Evolutionary conservation across 495 filamentous ascomycete genomes (phyloP), one percentile per base, ranked within the genome.

Genomic region (Aspergillus egyptiacus): DNA sequence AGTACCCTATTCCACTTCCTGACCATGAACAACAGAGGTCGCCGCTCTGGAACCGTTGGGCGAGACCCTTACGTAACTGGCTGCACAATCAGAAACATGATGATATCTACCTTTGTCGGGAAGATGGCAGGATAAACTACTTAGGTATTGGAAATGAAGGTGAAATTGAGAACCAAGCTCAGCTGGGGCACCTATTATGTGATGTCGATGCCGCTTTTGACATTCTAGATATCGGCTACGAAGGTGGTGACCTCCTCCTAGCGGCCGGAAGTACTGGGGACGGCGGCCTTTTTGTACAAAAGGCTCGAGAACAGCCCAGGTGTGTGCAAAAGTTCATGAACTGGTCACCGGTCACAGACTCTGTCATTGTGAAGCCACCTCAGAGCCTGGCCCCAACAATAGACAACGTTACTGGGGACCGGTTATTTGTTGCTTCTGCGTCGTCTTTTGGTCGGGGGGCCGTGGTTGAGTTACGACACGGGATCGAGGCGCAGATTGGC

Each of bases 291-390:
- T 94, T 85, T 72, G 69, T 80, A 53, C 83, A 87, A 63, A 68
- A 80, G 63, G 68, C 68, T 31, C 60, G 76, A 41, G 63, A 73
- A 32, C 63, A 71, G 30, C 72, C 73, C 17, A 67, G 72, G 55
- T 74, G 66, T 63, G 60, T 79, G 23, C 76, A 82, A 44, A 72
- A 70, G n/a, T 79, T 88, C 34, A 76, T 83, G 24, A 96, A 90
- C 59, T 96, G 90, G 91, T 79, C 87, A 0, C 89, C 93, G 1
- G 75, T 83, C 18, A 76, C 80, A 15, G 89, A 96, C 62, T 78
- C 87, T 27, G 72, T 79, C 17, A 69, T 79, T 24, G 72, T 79
- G 31, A 56, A 51, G 37, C 66, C 58, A 35, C 65, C 58, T 20
- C 48, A 57, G 10, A 25, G 51, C 8, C 57, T 55, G 22, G 55